A percentile compares a stretch with the other conserved stretches of the same genome.
Evolutionary conservation across 495 filamentous ascomycete genomes (phyloP).

Genomic region (Sphaerosporella brunnea): DNA sequence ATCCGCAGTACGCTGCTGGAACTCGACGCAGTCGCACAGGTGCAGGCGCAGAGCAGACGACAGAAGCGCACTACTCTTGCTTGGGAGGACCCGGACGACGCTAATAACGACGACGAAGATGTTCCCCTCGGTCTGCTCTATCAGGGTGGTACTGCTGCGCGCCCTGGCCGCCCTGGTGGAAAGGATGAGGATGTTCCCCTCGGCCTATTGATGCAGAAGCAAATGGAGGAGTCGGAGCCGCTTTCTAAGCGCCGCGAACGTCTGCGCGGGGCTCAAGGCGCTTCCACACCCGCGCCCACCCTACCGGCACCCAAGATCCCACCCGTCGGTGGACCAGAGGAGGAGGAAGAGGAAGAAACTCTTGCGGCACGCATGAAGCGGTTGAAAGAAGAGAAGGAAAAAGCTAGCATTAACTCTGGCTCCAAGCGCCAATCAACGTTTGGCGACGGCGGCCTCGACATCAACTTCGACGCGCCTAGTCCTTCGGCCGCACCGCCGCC

Average conservation of each 20-base stretch:
- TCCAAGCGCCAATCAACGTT: slow-evolving; percentile 15
- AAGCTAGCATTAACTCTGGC: no score
- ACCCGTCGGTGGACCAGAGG: slow-evolving; percentile 28
- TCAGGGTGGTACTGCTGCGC: slow-evolving; percentile 28
- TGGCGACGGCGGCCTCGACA: not conserved
- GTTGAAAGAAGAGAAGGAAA: slow-evolving; percentile 37
- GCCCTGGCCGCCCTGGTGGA: slow-evolving; percentile 31
- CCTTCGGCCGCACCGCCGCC: slow-evolving; percentile 21
- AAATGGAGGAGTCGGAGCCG: slow-evolving; percentile 84
- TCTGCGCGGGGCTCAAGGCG: slow-evolving; percentile 40
- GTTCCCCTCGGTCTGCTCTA: slow-evolving; percentile 73
- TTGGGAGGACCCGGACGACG: slow-evolving; percentile 62
- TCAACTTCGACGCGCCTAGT: not conserved
- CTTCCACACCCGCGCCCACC: slow-evolving; percentile 4
- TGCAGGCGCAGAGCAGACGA: slow-evolving; percentile 57
- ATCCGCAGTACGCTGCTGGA: slow-evolving; percentile 80
- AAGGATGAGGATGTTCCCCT: slow-evolving; percentile 48
- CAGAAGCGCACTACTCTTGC: slow-evolving; percentile 64
- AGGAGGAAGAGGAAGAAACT: slow-evolving; percentile 58
- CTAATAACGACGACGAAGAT: slow-evolving; percentile 46
- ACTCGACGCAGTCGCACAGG: slow-evolving; percentile 76
- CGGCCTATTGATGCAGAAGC: slow-evolving; percentile 66
- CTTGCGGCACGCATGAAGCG: slow-evolving; percentile 56
- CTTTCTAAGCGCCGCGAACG: slow-evolving; percentile 62
- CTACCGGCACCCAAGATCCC: slow-evolving; percentile 9